Evolutionary conservation across 179 eudicot genomes (phyloP).

Genomic region (Silene coronaria): DNA sequence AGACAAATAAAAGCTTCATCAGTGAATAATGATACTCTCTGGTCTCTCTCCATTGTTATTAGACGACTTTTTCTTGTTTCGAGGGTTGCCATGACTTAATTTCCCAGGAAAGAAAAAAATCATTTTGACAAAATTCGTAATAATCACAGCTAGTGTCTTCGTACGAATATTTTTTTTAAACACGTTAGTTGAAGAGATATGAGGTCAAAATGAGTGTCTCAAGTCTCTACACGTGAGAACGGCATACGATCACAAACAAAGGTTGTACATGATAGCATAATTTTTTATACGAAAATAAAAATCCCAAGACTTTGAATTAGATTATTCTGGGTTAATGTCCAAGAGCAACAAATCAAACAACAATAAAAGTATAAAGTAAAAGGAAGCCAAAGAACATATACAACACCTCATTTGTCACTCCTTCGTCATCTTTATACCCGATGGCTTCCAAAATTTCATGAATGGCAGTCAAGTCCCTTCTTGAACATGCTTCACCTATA

Average conservation of each 20-base stretch:
- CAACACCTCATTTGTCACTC: conserved; percentile 51
- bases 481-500: conserved; percentile 55
- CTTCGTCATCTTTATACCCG: conserved; percentile 68
- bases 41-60: too few species aligned
- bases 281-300: not conserved
- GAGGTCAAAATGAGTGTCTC: too few species aligned
- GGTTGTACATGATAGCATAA: too few species aligned
- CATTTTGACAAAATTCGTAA: too few species aligned
- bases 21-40: not conserved
- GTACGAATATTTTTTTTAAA: too few species aligned
- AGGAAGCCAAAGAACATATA: not conserved
- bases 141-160: too few species aligned
- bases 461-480: conserved; percentile 63
- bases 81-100: not conserved
- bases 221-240: too few species aligned
- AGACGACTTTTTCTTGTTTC: not conserved
- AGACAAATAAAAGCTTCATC: not conserved
- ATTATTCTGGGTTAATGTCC: too few species aligned
- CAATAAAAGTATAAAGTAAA: not conserved
- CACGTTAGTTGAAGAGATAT: too few species aligned
- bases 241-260: too few species aligned
- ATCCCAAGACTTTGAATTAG: not conserved
- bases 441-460: conserved; percentile 55
- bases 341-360: not conserved
- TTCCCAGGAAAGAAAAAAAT: not conserved